A percentile compares a stretch with the other conserved stretches of the same genome.
These are phyloP conservation scores for Hypoxylon sp. DNA, from an alignment of 2,329 filamentous ascomycete species.

Conservation along the genomic window DNA sequence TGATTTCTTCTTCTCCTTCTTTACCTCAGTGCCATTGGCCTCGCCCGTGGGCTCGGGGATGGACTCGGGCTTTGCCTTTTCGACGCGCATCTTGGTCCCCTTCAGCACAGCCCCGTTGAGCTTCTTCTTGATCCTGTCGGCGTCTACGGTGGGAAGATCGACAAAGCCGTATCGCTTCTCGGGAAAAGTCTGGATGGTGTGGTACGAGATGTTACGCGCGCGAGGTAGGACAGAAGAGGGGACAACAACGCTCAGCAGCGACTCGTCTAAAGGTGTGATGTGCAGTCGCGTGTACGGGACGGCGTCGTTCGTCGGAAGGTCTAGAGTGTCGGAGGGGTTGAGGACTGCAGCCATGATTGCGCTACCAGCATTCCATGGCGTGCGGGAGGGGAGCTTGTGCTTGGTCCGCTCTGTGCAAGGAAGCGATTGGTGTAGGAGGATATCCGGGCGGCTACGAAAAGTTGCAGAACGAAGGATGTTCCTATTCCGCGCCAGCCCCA, in stretches of 20 bases:
- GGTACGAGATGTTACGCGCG: slow-evolving; percentile 89
- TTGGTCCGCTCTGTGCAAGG: slow-evolving; percentile 15
- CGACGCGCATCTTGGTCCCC: slow-evolving; percentile 86
- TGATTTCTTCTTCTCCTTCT: slow-evolving; percentile 59
- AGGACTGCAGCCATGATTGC: slow-evolving; percentile 45
- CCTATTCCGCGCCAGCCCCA: slow-evolving; percentile 13
- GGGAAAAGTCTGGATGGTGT: slow-evolving; percentile 87
- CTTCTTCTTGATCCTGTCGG: slow-evolving; percentile 92
- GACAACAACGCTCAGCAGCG: slow-evolving; percentile 80
- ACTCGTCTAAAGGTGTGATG: slow-evolving; percentile 86
- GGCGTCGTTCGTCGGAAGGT: slow-evolving; percentile 33
- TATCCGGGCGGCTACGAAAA: slow-evolving; percentile 28
- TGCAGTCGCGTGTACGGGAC: slow-evolving; percentile 75
- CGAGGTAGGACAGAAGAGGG: slow-evolving; percentile 75
- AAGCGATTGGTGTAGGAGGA: slow-evolving; percentile 13
- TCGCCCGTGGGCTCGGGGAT: slow-evolving; percentile 58
- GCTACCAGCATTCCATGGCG: slow-evolving; percentile 30
- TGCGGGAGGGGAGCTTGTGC: neutral
- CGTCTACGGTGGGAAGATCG: slow-evolving; percentile 84
- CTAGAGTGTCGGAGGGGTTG: slow-evolving; percentile 31
- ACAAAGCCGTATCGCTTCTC: slow-evolving; percentile 93
- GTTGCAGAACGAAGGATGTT: slow-evolving; percentile 16
- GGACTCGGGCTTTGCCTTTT: slow-evolving; percentile 80
- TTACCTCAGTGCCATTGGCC: slow-evolving; percentile 54
- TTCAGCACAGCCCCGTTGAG: slow-evolving; percentile 88